phyloP scores from a whole-genome alignment of 2,329 filamentous ascomycete species.

The Claviceps citrina region DNA sequence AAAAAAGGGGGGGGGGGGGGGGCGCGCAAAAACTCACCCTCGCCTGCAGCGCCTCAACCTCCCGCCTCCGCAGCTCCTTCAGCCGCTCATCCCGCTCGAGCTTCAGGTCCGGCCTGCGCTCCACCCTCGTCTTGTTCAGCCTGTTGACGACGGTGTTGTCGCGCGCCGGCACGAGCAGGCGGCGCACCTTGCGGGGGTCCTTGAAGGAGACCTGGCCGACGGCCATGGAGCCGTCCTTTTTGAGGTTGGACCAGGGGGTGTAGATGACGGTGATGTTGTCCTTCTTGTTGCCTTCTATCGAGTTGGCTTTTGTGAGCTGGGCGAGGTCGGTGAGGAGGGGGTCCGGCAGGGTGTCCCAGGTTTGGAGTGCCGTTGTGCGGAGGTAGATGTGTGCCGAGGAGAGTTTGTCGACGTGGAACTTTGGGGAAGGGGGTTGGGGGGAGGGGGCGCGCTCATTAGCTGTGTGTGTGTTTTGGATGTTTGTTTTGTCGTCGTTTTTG shows the following conservation, averaged over 20 bases:
- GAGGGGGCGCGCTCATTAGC: no score
- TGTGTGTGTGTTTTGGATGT: no score
- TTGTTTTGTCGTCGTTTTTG: no score
- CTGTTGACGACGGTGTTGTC: conserved; percentile 90
- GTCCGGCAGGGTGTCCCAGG: conserved; percentile 69
- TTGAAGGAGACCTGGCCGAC: conserved; percentile 91
- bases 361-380: conserved; percentile 41
- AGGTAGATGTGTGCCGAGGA: conserved; percentile 95
- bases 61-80: conserved; percentile 54
- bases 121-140: conserved; percentile 91
- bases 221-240: conserved; percentile 92
- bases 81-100: conserved; percentile 68
- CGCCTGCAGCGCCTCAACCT: conserved; percentile 45
- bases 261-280: conserved; percentile 95
- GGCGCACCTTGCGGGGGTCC: conserved; percentile 71
- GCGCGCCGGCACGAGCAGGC: conserved; percentile 60
- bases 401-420: conserved; percentile 97
- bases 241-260: conserved; percentile 91
- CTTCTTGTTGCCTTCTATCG: conserved; percentile 98
- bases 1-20: neutral
- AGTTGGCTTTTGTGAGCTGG: conserved; percentile 98
- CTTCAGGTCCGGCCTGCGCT: conserved; percentile 70
- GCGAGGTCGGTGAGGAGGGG: conserved; percentile 72
- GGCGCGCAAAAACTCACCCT: conserved; percentile 34
- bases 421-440: conserved; percentile 1